These are phyloP conservation scores for Tolypocladium ovalisporum DNA, from an alignment of 2,329 filamentous ascomycete genomes.

Conservation along the genomic window DNA sequence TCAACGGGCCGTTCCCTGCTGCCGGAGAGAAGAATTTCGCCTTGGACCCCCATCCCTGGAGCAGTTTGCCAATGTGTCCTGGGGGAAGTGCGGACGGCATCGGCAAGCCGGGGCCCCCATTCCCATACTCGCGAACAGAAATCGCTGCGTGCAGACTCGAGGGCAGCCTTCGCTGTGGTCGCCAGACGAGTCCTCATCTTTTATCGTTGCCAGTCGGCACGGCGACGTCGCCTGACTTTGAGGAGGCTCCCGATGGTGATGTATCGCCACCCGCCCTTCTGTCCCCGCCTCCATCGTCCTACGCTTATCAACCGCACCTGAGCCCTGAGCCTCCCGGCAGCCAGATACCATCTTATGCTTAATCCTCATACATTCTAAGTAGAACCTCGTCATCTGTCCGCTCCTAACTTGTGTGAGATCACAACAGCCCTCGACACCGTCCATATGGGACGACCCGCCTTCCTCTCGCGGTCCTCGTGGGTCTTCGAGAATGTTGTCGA, in stretches of 20 bases:
- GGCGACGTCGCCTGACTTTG: conserved; percentile 27
- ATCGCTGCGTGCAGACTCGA: neutral
- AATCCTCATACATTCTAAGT: conserved; percentile 7
- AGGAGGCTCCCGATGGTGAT: conserved; percentile 18
- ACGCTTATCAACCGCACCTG: conserved; percentile 4
- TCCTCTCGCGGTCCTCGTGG: neutral
- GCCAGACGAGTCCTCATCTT: neutral
- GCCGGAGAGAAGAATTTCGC: no score
- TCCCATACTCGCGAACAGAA: neutral
- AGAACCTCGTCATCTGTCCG: conserved; percentile 2
- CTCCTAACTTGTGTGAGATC: conserved; percentile 2
- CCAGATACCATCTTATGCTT: conserved; percentile 5
- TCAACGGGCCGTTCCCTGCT: neutral
- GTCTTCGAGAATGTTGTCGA: neutral
- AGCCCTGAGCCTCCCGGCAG: conserved; percentile 4
- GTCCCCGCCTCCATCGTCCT: conserved; percentile 2
- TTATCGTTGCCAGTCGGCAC: neutral
- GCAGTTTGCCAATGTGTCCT: neutral
- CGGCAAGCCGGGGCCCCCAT: neutral
- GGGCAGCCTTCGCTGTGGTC: neutral
- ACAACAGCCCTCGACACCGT: neutral
- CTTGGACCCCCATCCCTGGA: neutral
- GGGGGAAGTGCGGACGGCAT: neutral
- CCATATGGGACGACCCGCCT: neutral
- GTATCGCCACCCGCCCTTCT: conserved; percentile 1